Evolutionary conservation across 345 rosid species (phyloP).

Genomic region (Sonneratia alba): DNA sequence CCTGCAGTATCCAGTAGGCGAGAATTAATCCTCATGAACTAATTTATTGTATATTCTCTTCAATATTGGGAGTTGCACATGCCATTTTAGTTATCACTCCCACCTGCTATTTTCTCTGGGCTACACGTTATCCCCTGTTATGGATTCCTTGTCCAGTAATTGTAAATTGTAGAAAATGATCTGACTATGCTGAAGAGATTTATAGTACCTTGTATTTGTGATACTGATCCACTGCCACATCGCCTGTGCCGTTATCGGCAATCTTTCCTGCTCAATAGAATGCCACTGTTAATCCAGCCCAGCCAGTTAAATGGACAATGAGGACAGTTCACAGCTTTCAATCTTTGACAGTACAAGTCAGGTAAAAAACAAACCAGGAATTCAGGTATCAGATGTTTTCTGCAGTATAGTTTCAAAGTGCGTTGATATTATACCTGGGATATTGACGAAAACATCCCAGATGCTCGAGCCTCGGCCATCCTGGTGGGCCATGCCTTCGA

Average conservation of each 20-base stretch:
- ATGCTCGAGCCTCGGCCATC: constrained; percentile 13
- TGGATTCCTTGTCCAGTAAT: not conserved
- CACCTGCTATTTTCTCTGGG: too few relatives aligned
- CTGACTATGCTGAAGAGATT: not conserved
- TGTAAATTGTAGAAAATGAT: not conserved
- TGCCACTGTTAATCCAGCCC: constrained; percentile 12
- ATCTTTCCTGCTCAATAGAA: constrained; percentile 31
- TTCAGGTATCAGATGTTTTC: not conserved
- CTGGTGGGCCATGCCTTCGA: constrained; percentile 11
- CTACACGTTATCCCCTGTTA: not conserved
- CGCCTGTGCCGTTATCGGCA: constrained; percentile 20
- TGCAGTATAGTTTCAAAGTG: not conserved
- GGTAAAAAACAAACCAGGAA: too few relatives aligned
- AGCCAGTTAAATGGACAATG: too few relatives aligned
- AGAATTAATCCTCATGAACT: not conserved
- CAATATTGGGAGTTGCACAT: too few relatives aligned
- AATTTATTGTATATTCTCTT: not conserved
- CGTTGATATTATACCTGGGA: not conserved
- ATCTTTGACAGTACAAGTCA: not conserved
- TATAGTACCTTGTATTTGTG: constrained; percentile 3
- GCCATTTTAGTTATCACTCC: too few relatives aligned
- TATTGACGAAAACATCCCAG: not conserved
- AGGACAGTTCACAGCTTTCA: too few relatives aligned
- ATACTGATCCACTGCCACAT: constrained; percentile 10
- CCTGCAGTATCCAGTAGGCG: not conserved